These are phyloP conservation scores for Silene conica DNA, from an alignment of 148 eudicot species.

Conservation along the genomic window DNA sequence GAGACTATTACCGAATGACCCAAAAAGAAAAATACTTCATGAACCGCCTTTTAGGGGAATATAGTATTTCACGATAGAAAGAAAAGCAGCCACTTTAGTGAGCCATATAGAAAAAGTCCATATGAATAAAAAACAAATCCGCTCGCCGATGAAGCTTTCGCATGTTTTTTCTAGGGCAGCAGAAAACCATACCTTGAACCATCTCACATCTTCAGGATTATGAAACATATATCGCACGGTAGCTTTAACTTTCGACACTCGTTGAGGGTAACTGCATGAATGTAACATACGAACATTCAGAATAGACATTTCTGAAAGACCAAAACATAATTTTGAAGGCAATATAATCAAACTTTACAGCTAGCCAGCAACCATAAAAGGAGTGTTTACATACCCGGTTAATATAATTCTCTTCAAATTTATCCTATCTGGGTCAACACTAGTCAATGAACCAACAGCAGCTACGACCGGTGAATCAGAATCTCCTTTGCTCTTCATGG, in stretches of 20 bases:
- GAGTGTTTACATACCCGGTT: slow-evolving; percentile 59
- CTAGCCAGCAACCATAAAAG: background rate
- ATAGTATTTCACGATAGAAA: too few relatives aligned
- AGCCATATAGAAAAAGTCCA: slow-evolving; percentile 3
- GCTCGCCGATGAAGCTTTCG: background rate
- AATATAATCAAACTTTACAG: background rate
- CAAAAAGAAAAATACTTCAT: too few relatives aligned
- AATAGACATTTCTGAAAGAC: background rate
- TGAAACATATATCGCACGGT: slow-evolving; percentile 92
- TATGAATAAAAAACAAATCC: background rate
- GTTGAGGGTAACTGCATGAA: slow-evolving; percentile 80
- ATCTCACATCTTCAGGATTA: slow-evolving; percentile 91
- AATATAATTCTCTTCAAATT: slow-evolving; percentile 74
- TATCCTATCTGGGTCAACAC: slow-evolving; percentile 80
- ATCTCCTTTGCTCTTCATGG: slow-evolving; percentile 50
- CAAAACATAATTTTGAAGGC: background rate
- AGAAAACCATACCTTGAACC: slow-evolving; percentile 80
- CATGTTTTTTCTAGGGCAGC: slow-evolving; percentile 5
- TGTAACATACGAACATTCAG: background rate
- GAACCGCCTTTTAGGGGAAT: too few relatives aligned
- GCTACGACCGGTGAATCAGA: slow-evolving; percentile 48
- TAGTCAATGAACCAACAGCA: slow-evolving; percentile 75
- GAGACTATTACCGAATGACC: too few relatives aligned
- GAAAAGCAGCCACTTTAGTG: too few relatives aligned
- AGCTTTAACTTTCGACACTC: slow-evolving; percentile 90